These are phyloP conservation scores for Strobilomyces confusus DNA, from an alignment of 768 basidiomycete species.

Conservation along the genomic window DNA sequence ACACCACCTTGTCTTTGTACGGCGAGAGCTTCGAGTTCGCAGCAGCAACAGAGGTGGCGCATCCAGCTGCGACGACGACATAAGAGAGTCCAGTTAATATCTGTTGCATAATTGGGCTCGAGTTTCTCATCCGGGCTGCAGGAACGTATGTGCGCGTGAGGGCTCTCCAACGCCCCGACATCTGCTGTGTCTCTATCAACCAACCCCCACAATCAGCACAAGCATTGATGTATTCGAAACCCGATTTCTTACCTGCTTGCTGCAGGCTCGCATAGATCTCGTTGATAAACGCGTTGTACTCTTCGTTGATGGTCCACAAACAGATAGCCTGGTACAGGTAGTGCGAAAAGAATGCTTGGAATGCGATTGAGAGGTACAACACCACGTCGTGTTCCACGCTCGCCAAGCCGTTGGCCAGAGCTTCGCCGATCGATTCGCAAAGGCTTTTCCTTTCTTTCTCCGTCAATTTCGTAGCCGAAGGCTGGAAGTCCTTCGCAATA, in stretches of 20 bases:
- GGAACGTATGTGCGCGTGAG: conserved; percentile 8
- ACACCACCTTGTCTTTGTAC: conserved; percentile 1
- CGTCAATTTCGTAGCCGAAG: background rate
- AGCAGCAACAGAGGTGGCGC: background rate
- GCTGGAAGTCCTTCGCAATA: background rate
- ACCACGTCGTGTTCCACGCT: background rate
- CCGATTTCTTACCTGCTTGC: background rate
- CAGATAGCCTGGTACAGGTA: conserved; percentile 1
- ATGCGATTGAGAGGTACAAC: conserved; percentile 8
- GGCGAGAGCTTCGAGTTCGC: conserved; percentile 1
- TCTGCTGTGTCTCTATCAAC: conserved; percentile 4
- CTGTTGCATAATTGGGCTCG: background rate
- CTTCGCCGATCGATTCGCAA: too few relatives aligned
- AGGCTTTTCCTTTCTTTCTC: background rate
- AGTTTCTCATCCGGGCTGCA: background rate
- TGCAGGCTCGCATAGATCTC: conserved; percentile 8
- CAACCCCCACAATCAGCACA: background rate
- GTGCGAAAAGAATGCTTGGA: conserved; percentile 7
- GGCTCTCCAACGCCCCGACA: conserved; percentile 11
- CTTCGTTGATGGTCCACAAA: conserved; percentile 11
- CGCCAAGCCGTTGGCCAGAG: background rate
- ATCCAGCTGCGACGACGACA: conserved; percentile 7
- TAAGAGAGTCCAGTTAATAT: conserved; percentile 1
- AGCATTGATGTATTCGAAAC: background rate
- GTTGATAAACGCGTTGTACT: background rate